phyloP scores from a whole-genome alignment of 2,329 filamentous ascomycete genomes.

The Dactylonectria estremocensis region DNA sequence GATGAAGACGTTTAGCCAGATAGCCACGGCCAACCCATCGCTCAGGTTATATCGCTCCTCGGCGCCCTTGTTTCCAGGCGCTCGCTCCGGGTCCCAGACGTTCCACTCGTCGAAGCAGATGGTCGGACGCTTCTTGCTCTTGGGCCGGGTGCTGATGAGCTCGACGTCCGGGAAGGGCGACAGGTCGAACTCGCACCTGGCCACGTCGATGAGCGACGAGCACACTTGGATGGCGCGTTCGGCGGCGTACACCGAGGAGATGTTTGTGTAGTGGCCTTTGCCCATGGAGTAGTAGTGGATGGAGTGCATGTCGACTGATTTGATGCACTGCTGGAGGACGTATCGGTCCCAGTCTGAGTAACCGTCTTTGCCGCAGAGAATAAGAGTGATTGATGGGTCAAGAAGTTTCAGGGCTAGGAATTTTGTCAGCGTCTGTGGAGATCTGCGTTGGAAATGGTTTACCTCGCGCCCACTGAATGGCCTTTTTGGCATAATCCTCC shows the following conservation, averaged over 20 bases:
- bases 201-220: conserved; percentile 74
- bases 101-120: conserved; percentile 91
- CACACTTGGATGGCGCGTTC: conserved; percentile 82
- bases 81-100: conserved; percentile 81
- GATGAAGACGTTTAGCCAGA: conserved; percentile 83
- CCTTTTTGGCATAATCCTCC: conserved; percentile 77
- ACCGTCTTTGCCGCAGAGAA: conserved; percentile 81
- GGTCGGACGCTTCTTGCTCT: conserved; percentile 68
- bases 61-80: conserved; percentile 78
- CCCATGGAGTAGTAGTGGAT: conserved; percentile 71
- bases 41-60: conserved; percentile 82
- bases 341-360: conserved; percentile 80
- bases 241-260: conserved; percentile 78
- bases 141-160: conserved; percentile 73
- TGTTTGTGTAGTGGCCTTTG: conserved; percentile 81
- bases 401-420: conserved; percentile 72
- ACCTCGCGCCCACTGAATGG: conserved; percentile 77
- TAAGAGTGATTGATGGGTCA: conserved; percentile 76
- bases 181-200: conserved; percentile 35
- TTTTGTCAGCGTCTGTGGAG: not conserved
- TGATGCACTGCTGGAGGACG: conserved; percentile 35
- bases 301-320: conserved; percentile 75
- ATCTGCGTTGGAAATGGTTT: not conserved
- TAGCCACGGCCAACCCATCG: conserved; percentile 79
- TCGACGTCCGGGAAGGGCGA: conserved; percentile 60